Evolutionary conservation across 441 rosid species (phyloP).

Genomic region (Pelargonium australe): DNA sequence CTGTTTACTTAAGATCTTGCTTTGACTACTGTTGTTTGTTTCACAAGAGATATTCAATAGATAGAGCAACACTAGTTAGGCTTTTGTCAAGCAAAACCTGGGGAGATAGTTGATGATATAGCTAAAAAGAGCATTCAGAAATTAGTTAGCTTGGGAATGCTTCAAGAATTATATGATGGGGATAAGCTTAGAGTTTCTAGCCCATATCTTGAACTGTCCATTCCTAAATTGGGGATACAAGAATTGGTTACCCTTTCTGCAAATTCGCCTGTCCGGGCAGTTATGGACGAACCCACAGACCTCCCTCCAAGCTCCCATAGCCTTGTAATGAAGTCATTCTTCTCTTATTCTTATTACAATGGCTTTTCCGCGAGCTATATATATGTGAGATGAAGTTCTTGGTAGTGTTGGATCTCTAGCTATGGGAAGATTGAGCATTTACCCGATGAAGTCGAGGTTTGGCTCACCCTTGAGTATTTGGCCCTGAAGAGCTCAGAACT

Average conservation of each 20-base stretch:
- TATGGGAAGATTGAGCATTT: conserved; percentile 13
- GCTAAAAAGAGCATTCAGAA: too few species aligned
- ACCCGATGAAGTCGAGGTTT: conserved; percentile 19
- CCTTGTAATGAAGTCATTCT: conserved; percentile 11
- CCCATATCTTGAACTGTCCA: background rate
- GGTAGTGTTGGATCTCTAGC: conserved; percentile 20
- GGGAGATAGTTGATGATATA: too few species aligned
- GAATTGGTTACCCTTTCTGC: conserved; percentile 2
- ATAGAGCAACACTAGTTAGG: too few species aligned
- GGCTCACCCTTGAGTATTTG: conserved; percentile 15
- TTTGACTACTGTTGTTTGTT: too few species aligned
- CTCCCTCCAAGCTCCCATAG: conserved; percentile 11
- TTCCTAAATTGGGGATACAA: conserved; percentile 2
- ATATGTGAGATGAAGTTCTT: conserved; percentile 17
- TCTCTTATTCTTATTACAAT: conserved; percentile 1
- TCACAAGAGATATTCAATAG: too few species aligned
- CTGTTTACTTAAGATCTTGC: background rate
- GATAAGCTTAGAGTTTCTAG: too few species aligned
- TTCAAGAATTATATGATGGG: too few species aligned
- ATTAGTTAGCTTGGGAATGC: too few species aligned
- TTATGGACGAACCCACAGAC: conserved; percentile 16
- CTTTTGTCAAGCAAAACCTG: too few species aligned
- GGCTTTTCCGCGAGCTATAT: conserved; percentile 15
- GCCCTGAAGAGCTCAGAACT: conserved; percentile 15
- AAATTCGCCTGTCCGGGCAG: conserved; percentile 6